Percentiles rank a stretch among this genome's conserved stretches.
phyloP scores from a whole-genome alignment of 805 yeast genomes.

The Myxozyma sirexii region DNA sequence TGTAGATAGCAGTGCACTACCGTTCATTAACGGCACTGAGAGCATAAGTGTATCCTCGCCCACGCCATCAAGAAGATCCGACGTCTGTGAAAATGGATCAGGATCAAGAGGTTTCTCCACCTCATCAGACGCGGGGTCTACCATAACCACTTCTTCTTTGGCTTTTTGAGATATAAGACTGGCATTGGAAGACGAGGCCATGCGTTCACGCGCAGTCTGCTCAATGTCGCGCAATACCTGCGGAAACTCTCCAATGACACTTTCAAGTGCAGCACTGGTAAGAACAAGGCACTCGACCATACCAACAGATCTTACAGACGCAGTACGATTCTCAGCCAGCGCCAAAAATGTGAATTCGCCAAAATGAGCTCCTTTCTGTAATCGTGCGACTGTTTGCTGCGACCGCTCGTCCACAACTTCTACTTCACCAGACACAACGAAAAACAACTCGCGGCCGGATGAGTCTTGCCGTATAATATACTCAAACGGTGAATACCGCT shows the following conservation, averaged over 20 bases:
- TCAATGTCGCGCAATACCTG: conserved; percentile 60
- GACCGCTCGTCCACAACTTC: conserved; percentile 57
- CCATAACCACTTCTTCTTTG: not conserved
- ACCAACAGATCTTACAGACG: conserved; percentile 64
- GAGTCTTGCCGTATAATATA: conserved; percentile 63
- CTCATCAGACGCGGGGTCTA: conserved; percentile 1
- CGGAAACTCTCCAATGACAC: conserved; percentile 62
- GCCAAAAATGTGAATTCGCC: conserved; percentile 76
- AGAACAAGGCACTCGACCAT: conserved; percentile 63
- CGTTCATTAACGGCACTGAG: conserved; percentile 14
- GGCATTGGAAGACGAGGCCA: conserved; percentile 16
- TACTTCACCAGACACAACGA: conserved; percentile 68
- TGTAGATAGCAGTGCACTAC: conserved; percentile 8
- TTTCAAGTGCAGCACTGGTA: conserved; percentile 56
- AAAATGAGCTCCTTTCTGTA: conserved; percentile 66
- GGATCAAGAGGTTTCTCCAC: conserved; percentile 35
- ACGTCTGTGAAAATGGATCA: conserved; percentile 31
- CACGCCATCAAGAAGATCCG: conserved; percentile 12
- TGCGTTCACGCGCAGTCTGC: conserved; percentile 60
- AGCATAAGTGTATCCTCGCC: conserved; percentile 3
- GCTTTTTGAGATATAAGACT: not conserved
- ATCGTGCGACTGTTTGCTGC: conserved; percentile 56
- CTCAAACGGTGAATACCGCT: conserved; percentile 57
- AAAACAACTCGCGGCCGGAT: conserved; percentile 63
- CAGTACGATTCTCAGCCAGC: conserved; percentile 51